These are phyloP conservation scores for Cordia subcordata DNA, from an alignment of 257 asterid species.

Conservation along the genomic window DNA sequence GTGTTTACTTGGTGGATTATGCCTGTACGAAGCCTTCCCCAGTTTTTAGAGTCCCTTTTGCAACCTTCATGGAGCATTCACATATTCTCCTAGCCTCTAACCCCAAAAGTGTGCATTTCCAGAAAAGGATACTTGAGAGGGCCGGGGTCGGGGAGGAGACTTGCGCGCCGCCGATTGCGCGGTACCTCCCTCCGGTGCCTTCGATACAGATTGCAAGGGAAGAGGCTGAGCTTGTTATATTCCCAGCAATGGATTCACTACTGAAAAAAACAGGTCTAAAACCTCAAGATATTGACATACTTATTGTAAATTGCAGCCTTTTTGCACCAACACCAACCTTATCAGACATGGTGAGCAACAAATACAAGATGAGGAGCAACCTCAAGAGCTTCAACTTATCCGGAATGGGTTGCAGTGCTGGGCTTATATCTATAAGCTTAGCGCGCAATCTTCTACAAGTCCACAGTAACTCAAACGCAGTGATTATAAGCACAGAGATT, in stretches of 20 bases:
- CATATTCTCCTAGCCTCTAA: constrained; percentile 16
- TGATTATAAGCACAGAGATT: neutral
- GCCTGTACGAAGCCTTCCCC: constrained; percentile 52
- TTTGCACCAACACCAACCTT: constrained; percentile 60
- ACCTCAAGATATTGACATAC: constrained; percentile 40
- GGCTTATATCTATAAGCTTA: constrained; percentile 12
- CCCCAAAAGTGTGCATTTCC: constrained; percentile 49
- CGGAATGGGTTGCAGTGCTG: constrained; percentile 74
- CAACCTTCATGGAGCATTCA: constrained; percentile 47
- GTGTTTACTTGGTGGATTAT: constrained; percentile 50
- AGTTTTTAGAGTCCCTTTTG: constrained; percentile 40
- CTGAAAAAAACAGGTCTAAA: constrained; percentile 33
- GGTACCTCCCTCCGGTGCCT: constrained; percentile 43
- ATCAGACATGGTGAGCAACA: constrained; percentile 60
- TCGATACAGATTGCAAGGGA: constrained; percentile 28
- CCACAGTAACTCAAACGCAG: neutral
- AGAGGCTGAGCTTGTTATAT: constrained; percentile 50
- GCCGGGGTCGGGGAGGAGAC: constrained; percentile 64
- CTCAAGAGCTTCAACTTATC: constrained; percentile 55
- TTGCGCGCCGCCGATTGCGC: constrained; percentile 42
- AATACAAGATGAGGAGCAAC: constrained; percentile 50
- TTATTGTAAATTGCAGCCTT: constrained; percentile 49
- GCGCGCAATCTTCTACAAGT: neutral
- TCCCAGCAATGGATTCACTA: constrained; percentile 48
- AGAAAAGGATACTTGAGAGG: constrained; percentile 51